Evolutionary conservation across 2,329 filamentous ascomycete species (phyloP).

Genomic region (Cytospora paraplurivora): DNA sequence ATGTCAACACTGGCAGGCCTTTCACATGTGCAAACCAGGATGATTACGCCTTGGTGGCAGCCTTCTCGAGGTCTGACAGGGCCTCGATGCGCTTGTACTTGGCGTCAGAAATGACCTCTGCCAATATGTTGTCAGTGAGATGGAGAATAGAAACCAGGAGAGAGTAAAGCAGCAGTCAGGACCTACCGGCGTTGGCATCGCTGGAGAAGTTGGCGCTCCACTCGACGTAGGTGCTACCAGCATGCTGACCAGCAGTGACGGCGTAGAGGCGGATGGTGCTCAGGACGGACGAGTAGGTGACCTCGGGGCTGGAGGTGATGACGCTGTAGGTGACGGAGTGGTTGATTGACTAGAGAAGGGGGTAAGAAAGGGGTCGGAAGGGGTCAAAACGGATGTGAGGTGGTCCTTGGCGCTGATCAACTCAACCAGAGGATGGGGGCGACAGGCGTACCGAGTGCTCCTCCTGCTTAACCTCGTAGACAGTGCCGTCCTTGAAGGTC

Average conservation of each 20-base stretch:
- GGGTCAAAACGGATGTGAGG: background rate
- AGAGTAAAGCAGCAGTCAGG: background rate
- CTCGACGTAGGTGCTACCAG: conserved; percentile 67
- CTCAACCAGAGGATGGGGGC: background rate
- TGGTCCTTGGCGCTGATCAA: background rate
- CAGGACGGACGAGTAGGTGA: conserved; percentile 67
- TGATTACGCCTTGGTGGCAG: conserved; percentile 41
- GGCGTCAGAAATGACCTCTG: conserved; percentile 72
- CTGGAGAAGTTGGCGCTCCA: conserved; percentile 72
- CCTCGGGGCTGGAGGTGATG: conserved; percentile 65
- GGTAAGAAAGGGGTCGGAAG: background rate
- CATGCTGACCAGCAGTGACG: conserved; percentile 66
- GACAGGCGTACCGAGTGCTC: conserved; percentile 64
- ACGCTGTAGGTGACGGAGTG: conserved; percentile 76
- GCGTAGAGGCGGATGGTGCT: conserved; percentile 67
- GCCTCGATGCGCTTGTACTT: conserved; percentile 77
- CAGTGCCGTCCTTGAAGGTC: conserved; percentile 70
- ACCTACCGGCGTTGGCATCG: conserved; percentile 68
- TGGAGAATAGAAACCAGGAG: conserved; percentile 27
- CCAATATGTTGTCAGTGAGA: background rate
- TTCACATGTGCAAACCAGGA: no score
- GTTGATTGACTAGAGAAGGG: conserved; percentile 58
- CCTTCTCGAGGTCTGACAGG: conserved; percentile 64
- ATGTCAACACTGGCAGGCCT: background rate
- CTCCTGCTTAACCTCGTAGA: conserved; percentile 73